Evolutionary conservation across 768 basidiomycete genomes (phyloP).

Genomic region (Leccinum aurantiacum): DNA sequence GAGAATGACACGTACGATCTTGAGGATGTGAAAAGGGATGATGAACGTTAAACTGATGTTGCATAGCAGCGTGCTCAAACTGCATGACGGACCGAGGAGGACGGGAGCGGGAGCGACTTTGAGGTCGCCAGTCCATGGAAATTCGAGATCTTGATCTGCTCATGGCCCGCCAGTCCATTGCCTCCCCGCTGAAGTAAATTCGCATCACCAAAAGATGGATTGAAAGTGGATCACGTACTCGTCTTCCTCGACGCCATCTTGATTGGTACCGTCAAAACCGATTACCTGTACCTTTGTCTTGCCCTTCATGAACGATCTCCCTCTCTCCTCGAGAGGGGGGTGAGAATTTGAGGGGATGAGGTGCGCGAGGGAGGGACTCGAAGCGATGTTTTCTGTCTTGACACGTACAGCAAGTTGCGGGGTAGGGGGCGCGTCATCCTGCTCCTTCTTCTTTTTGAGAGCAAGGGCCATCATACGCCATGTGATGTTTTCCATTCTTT

Average conservation of each 20-base stretch:
- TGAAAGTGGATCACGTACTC: slow-evolving; percentile 55
- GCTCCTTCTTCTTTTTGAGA: slow-evolving; percentile 83
- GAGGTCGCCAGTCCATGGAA: slow-evolving; percentile 88
- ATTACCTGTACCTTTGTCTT: slow-evolving; percentile 76
- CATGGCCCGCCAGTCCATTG: slow-evolving; percentile 94
- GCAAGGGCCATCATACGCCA: slow-evolving; percentile 99
- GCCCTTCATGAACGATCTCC: slow-evolving; percentile 77
- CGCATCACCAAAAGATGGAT: slow-evolving; percentile 24
- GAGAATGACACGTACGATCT: slow-evolving; percentile 26
- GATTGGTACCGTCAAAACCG: slow-evolving; percentile 76
- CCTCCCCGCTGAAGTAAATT: slow-evolving; percentile 41
- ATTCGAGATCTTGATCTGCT: slow-evolving; percentile 89
- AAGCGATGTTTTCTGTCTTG: slow-evolving; percentile 21
- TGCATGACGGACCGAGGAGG: slow-evolving; percentile 55
- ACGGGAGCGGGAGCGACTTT: slow-evolving; percentile 75
- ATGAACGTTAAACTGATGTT: slow-evolving; percentile 41
- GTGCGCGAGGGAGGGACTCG: slow-evolving; percentile 7
- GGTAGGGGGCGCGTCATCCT: slow-evolving; percentile 41
- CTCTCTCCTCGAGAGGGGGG: slow-evolving; percentile 50
- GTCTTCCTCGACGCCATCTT: slow-evolving; percentile 68
- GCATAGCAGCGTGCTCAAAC: slow-evolving; percentile 45
- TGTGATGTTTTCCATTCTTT: slow-evolving; percentile 96
- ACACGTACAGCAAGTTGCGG: slow-evolving; percentile 13
- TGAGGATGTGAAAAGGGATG: slow-evolving; percentile 43
- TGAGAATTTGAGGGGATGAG: slow-evolving; percentile 5